A percentile compares a stretch with the other conserved stretches of the same genome.
phyloP scores from a whole-genome alignment of 2,329 filamentous ascomycete genomes.

The Chrysosporium queenslandicum region DNA sequence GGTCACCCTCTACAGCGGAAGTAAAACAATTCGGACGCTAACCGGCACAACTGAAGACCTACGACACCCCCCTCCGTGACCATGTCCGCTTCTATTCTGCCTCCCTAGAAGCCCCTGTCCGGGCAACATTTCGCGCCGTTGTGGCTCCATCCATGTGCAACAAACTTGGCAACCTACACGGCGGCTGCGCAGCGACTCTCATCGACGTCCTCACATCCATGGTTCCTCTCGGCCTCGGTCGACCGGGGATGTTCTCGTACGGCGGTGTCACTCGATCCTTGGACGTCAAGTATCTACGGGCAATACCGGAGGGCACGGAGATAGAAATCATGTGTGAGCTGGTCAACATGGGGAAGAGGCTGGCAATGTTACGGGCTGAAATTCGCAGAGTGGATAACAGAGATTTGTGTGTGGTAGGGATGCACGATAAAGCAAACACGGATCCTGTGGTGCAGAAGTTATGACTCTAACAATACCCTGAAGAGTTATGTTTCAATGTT shows the following conservation, averaged over 20 bases:
- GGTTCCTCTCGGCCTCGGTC: conserved; percentile 47
- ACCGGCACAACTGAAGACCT: conserved; percentile 20
- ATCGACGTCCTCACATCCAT: conserved; percentile 58
- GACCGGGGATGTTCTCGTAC: conserved; percentile 51
- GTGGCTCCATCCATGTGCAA: conserved; percentile 90
- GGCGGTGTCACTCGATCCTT: conserved; percentile 58
- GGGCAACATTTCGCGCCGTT: conserved; percentile 28
- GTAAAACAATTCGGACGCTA: background rate
- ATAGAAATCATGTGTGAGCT: conserved; percentile 49
- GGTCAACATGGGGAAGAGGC: conserved; percentile 46
- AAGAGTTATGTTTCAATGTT: background rate
- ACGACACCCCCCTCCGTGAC: conserved; percentile 23
- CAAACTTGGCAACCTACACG: conserved; percentile 79
- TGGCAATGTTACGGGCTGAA: conserved; percentile 46
- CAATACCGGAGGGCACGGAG: conserved; percentile 44
- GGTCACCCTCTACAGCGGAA: background rate
- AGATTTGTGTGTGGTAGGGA: conserved; percentile 47
- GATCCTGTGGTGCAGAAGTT: conserved; percentile 36
- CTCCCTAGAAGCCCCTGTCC: conserved; percentile 26
- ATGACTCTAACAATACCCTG: background rate
- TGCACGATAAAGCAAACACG: conserved; percentile 56
- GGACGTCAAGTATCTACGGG: conserved; percentile 57
- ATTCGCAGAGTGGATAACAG: conserved; percentile 48
- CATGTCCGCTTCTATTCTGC: conserved; percentile 33
- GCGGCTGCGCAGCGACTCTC: conserved; percentile 61